Evolutionary conservation across 129 eudicot species (phyloP), one percentile per base, ranked within the genome.

Genomic region (Escallonia rubra): DNA sequence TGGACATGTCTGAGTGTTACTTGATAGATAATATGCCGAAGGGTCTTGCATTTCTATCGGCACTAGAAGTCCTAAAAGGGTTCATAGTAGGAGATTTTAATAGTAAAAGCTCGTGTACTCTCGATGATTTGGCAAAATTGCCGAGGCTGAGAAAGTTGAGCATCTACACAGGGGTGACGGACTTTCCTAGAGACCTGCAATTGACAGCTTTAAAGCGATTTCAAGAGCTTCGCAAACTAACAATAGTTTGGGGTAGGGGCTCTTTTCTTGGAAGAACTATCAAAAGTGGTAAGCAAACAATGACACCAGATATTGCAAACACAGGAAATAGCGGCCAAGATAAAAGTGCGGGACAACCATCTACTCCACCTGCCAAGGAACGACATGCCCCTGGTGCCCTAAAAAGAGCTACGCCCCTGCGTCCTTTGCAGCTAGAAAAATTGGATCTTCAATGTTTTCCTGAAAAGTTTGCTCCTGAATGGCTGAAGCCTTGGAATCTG

Each of bases 1-100:
- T 77, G 72, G 81, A 77, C 64, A 39, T 77, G 42, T 70, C 81
- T 4, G 76, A 77, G 55, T 76, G 81, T 34, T 64, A 63, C 47
- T 51, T 69, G 54, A 55, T 76, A 2, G 72, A 46, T 13, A 41
- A 70, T 10, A 57, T 77, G 66, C 81, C 81, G 7, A 65, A 65
- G 7, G 58, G 48, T 7, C 64, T 77, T 43, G 54, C 68, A 2
- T 1, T n/a, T 5, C 76, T 77, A 10, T 44, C 41, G 6, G 11
- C 65, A 6, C 76, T 77, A 0, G 39, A 38, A 43, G 81, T 77
- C 10, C 57, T 77, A 8, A 66, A 71, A 48, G 81, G 81, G 16
- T 77, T 77, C 55, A 63, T 70, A 6, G 65, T 77, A 2, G 59
- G 53, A 10, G 55, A 8, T 50, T 54, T 51, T 59, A 10, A 41